phyloP scores from a whole-genome alignment of 1,139 yeast species.

The Candida sp. region DNA sequence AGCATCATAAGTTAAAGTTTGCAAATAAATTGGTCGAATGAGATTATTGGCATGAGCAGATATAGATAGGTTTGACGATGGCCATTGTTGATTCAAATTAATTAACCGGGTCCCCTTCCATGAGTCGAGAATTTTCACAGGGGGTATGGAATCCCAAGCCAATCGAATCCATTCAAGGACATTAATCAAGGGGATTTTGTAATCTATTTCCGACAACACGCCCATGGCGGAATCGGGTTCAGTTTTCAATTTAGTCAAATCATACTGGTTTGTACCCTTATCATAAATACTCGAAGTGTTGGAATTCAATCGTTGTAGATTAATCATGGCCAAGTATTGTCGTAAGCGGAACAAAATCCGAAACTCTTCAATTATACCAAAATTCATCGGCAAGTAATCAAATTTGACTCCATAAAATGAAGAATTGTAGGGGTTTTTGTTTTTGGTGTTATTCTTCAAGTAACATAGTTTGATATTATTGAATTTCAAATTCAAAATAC shows the following conservation, averaged over 20 bases:
- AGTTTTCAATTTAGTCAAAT: neutral
- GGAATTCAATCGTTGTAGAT: constrained; percentile 30
- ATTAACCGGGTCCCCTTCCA: constrained; percentile 43
- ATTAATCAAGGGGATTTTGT: constrained; percentile 46
- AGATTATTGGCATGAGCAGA: constrained; percentile 3
- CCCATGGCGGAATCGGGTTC: constrained; percentile 13
- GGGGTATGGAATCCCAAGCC: constrained; percentile 52
- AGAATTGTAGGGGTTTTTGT: constrained; percentile 36
- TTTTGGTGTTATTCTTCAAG: constrained; percentile 38
- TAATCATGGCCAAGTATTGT: constrained; percentile 53
- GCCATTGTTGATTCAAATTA: constrained; percentile 20
- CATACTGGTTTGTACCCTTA: neutral
- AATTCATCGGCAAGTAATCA: constrained; percentile 59
- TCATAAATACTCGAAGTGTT: constrained; percentile 6
- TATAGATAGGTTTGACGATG: constrained; percentile 11
- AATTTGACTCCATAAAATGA: constrained; percentile 34
- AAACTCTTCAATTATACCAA: constrained; percentile 64
- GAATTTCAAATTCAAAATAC: constrained; percentile 55
- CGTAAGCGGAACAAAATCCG: constrained; percentile 56
- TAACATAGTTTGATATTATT: constrained; percentile 48
- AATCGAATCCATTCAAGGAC: constrained; percentile 57
- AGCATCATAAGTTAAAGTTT: constrained; percentile 14
- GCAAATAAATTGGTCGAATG: neutral
- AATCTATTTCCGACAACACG: constrained; percentile 35
- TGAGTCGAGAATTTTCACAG: constrained; percentile 43